phyloP scores from a whole-genome alignment of 164 flowering plant genomes.

The Kingdonia uniflora region DNA sequence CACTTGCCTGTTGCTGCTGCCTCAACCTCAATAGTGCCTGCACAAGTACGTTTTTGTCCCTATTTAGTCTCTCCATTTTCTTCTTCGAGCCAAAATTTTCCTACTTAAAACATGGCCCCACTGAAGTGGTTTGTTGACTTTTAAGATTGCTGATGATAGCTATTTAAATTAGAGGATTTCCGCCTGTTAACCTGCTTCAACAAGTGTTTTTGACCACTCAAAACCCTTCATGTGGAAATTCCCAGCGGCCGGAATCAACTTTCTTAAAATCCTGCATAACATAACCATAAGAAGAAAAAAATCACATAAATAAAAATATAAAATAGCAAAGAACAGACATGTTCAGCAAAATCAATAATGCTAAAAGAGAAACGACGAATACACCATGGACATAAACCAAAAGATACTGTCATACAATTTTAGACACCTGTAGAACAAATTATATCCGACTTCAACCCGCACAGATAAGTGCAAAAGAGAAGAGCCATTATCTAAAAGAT shows the following conservation, averaged over 20 bases:
- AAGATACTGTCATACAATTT: too few species aligned
- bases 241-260: constrained; percentile 88
- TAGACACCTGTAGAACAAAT: too few species aligned
- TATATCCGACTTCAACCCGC: too few species aligned
- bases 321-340: too few species aligned
- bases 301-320: too few species aligned
- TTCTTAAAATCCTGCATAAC: constrained; percentile 67
- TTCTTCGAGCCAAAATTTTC: constrained; percentile 45
- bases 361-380: too few species aligned
- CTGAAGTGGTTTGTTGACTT: neutral
- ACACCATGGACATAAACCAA: too few species aligned
- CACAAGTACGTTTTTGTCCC: constrained; percentile 47
- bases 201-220: constrained; percentile 78
- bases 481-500: too few species aligned
- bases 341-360: too few species aligned
- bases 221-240: constrained; percentile 82
- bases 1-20: constrained; percentile 49
- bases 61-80: constrained; percentile 45
- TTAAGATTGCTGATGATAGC: constrained; percentile 14
- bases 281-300: too few species aligned
- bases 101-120: constrained; percentile 40
- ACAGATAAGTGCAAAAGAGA: too few species aligned
- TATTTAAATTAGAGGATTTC: constrained; percentile 23
- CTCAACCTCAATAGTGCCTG: constrained; percentile 42
- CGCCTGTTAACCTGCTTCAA: constrained; percentile 69